Percentiles rank a stretch among this genome's conserved stretches.
phyloP scores from a whole-genome alignment of 2,329 filamentous ascomycete genomes.

The Orbilia oligospora region DNA sequence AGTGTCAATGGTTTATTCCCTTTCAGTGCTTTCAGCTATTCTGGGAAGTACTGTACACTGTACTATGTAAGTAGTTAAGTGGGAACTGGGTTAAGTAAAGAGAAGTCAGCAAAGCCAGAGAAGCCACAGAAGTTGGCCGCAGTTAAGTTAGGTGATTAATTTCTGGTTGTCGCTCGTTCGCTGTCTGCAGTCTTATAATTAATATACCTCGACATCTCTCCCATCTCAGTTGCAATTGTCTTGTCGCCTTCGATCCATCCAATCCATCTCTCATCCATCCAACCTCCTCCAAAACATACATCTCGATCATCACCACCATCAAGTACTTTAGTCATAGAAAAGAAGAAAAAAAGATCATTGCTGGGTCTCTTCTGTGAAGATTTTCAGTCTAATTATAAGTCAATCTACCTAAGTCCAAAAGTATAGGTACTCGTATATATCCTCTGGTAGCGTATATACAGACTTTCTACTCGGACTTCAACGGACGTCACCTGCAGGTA shows the following conservation, averaged over 20 bases:
- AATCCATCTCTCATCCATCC: conserved; percentile 2
- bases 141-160: neutral
- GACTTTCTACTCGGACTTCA: neutral
- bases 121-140: too few relatives aligned
- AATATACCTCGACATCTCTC: conserved; percentile 5
- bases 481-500: conserved; percentile 19
- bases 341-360: neutral
- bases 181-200: neutral
- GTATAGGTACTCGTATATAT: conserved; percentile 14
- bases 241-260: too few relatives aligned
- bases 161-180: conserved; percentile 9
- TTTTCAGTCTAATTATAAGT: neutral
- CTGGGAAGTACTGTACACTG: too few relatives aligned
- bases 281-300: neutral
- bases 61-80: neutral
- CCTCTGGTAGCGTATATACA: conserved; percentile 10
- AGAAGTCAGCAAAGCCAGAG: too few relatives aligned
- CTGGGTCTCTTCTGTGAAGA: neutral
- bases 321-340: too few relatives aligned
- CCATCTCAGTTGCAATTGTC: too few relatives aligned
- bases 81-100: neutral
- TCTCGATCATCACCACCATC: neutral
- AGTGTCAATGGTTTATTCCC: neutral
- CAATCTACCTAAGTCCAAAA: too few relatives aligned
- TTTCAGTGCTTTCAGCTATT: neutral